Conservation (phyloP, 1,284 basidiomycete species). For the Schizophyllum commune region DNA sequence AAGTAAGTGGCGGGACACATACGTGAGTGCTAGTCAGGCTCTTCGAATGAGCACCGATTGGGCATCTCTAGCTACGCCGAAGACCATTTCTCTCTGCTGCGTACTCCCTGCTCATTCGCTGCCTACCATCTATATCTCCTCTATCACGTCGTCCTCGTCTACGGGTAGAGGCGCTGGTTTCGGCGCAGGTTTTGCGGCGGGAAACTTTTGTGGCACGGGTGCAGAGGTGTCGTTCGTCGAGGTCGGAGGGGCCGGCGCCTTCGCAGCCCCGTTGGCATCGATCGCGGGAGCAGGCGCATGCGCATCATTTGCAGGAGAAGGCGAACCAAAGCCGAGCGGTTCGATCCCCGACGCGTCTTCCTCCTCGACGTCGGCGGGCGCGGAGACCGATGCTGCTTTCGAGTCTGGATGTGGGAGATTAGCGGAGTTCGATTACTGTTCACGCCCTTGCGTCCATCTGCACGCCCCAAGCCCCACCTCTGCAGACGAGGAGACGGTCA, state of each 20-base stretch:
- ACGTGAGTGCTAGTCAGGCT: no score
- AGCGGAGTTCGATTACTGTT: no score
- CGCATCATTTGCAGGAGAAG: constrained; percentile 8
- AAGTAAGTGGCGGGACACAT: no score
- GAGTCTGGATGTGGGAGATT: neutral
- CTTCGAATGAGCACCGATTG: no score
- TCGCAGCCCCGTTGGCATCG: constrained; percentile 4
- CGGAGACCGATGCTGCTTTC: neutral
- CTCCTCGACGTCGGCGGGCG: neutral
- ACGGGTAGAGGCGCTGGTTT: neutral
- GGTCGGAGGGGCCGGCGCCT: constrained; percentile 9
- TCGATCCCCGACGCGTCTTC: constrained; percentile 48
- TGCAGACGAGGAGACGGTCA: no score
- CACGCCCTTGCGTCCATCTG: no score
- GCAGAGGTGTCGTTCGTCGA: no score
- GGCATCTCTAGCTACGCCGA: no score
- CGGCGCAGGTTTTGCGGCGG: neutral
- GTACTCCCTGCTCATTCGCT: neutral
- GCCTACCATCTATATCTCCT: constrained; percentile 39
- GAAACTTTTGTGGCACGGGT: constrained; percentile 13
- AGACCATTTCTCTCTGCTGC: no score
- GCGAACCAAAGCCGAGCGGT: constrained; percentile 1
- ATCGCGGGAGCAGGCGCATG: constrained; percentile 9
- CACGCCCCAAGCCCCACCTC: no score
- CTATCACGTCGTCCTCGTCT: constrained; percentile 48